phyloP scores from a whole-genome alignment of 2,329 filamentous ascomycete species.

The Aspergillus sp. region DNA sequence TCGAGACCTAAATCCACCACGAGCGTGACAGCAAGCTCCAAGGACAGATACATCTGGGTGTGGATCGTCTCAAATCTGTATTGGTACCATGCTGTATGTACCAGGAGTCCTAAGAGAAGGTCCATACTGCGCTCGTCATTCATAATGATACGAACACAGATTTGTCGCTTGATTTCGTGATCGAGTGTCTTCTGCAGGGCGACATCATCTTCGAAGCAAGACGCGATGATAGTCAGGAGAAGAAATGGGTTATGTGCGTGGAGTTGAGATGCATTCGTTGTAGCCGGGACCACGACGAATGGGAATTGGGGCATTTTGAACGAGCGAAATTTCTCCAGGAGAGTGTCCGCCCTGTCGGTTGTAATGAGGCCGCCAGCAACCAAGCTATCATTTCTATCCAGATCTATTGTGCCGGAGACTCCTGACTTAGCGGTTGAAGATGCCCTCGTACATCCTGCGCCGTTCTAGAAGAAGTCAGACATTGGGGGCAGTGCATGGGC shows the following conservation, averaged over 20 bases:
- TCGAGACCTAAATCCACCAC: conserved; percentile 5
- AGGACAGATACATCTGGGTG: conserved; percentile 10
- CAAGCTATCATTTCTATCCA: not conserved
- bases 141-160: conserved; percentile 4
- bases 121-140: conserved; percentile 10
- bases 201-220: conserved; percentile 1
- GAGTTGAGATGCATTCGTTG: not conserved
- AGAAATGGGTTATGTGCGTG: conserved; percentile 8
- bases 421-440: not conserved
- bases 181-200: conserved; percentile 5
- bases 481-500: not conserved
- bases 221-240: conserved; percentile 6
- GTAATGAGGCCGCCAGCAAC: not conserved
- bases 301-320: conserved; percentile 14
- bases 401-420: not conserved
- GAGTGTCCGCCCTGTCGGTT: not conserved
- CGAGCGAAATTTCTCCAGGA: conserved; percentile 7
- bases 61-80: conserved; percentile 12
- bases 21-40: conserved; percentile 7
- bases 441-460: not conserved
- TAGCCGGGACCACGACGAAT: conserved; percentile 7
- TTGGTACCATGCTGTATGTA: conserved; percentile 13
- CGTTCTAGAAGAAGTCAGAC: not conserved
- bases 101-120: conserved; percentile 9
- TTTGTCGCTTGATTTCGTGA: not conserved